Percentiles rank a stretch among this genome's conserved stretches.
Evolutionary conservation across 2,329 filamentous ascomycete genomes (phyloP).

Genomic region (Aspergillus niger): DNA sequence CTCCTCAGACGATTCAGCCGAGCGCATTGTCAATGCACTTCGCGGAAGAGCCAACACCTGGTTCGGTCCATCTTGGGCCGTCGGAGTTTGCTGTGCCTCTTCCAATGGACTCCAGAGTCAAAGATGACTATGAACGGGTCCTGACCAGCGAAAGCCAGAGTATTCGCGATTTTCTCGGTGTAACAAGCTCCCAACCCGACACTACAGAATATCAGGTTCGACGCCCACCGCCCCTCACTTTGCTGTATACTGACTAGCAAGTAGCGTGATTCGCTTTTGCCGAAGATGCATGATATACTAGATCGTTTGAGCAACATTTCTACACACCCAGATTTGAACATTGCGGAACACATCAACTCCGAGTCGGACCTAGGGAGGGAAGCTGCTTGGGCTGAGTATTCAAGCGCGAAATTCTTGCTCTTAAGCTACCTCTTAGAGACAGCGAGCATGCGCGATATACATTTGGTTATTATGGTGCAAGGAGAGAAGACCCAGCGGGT

Average conservation of each 20-base stretch:
- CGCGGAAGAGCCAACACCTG: slow-evolving; percentile 29
- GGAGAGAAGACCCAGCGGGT: slow-evolving; percentile 39
- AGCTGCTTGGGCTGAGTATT: slow-evolving; percentile 50
- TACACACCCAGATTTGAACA: slow-evolving; percentile 49
- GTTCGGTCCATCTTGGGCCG: slow-evolving; percentile 40
- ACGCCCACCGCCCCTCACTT: not conserved
- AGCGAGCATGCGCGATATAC: slow-evolving; percentile 36
- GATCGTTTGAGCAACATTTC: slow-evolving; percentile 45
- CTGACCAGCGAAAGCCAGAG: slow-evolving; percentile 31
- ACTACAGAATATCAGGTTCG: slow-evolving; percentile 30
- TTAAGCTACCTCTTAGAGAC: slow-evolving; percentile 46
- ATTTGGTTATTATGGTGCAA: slow-evolving; percentile 44
- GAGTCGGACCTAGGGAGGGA: slow-evolving; percentile 39
- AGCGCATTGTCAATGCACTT: slow-evolving; percentile 36
- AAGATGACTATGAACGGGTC: slow-evolving; percentile 44
- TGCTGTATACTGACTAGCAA: slow-evolving; percentile 18
- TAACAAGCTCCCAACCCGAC: slow-evolving; percentile 18
- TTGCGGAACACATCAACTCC: slow-evolving; percentile 40
- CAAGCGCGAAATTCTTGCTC: slow-evolving; percentile 49
- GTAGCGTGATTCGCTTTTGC: slow-evolving; percentile 30
- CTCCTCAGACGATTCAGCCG: slow-evolving; percentile 40
- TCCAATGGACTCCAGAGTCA: slow-evolving; percentile 47
- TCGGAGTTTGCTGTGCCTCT: slow-evolving; percentile 45
- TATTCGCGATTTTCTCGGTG: slow-evolving; percentile 34
- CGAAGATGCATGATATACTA: slow-evolving; percentile 38